Conservation (phyloP, 129 eudicot species). For the Lonicera japonica region DNA sequence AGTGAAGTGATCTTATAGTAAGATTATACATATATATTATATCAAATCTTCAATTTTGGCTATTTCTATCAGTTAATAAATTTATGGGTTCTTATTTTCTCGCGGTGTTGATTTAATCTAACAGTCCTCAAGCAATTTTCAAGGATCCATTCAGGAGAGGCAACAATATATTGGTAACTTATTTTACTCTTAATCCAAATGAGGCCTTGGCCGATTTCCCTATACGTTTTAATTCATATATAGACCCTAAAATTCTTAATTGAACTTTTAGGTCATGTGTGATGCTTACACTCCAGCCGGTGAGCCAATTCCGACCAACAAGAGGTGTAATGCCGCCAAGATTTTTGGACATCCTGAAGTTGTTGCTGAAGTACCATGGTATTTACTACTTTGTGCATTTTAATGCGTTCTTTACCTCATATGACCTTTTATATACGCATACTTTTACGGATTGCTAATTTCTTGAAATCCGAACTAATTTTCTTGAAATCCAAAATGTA, state of each 20-base stretch:
- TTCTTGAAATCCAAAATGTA: not conserved
- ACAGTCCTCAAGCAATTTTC: constrained; percentile 97
- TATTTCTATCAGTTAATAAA: not conserved
- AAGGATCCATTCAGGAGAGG: constrained; percentile 97
- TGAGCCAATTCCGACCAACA: constrained; percentile 89
- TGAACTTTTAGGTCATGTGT: constrained; percentile 68
- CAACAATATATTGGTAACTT: constrained; percentile 65
- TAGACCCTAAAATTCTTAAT: not conserved
- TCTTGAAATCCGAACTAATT: not conserved
- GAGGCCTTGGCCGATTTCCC: not conserved
- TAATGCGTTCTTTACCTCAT: not conserved
- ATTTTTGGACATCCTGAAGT: constrained; percentile 74
- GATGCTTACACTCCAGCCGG: constrained; percentile 96
- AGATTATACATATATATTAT: no score
- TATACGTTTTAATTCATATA: not conserved
- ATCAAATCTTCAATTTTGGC: not conserved
- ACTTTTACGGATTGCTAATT: not conserved
- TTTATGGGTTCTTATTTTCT: not conserved
- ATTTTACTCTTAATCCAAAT: not conserved
- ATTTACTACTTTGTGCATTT: constrained; percentile 5
- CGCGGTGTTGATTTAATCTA: no score
- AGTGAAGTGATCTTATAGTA: constrained; percentile 94
- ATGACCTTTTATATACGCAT: not conserved
- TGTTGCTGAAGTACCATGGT: constrained; percentile 81
- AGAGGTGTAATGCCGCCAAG: constrained; percentile 68